phyloP scores from a whole-genome alignment of 768 basidiomycete species.

The Chalciporus chontae region DNA sequence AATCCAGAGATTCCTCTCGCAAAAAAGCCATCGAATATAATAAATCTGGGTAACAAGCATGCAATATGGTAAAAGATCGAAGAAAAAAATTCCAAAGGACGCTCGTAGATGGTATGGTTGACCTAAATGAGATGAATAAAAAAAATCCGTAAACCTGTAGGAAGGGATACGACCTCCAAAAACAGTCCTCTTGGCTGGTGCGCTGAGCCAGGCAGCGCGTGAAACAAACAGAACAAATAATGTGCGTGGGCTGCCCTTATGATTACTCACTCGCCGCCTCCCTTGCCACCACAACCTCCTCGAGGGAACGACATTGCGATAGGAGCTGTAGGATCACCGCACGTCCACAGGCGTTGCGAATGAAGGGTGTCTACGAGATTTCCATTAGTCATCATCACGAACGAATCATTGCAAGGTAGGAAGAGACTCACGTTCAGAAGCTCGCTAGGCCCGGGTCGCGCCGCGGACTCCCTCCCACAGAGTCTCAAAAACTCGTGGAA shows the following conservation, averaged over 20 bases:
- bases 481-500: slow-evolving; percentile 71
- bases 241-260: not conserved
- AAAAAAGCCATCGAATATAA: not conserved
- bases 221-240: not conserved
- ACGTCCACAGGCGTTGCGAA: slow-evolving; percentile 67
- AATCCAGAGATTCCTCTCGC: not conserved
- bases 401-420: no score
- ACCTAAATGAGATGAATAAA: not conserved
- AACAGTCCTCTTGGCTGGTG: not conserved
- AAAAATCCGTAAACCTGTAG: not conserved
- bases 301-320: slow-evolving; percentile 63
- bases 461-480: slow-evolving; percentile 58
- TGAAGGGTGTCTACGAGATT: slow-evolving; percentile 50
- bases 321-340: slow-evolving; percentile 64
- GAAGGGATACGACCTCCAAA: not conserved
- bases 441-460: slow-evolving; percentile 54
- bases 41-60: slow-evolving; percentile 2
- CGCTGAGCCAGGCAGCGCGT: not conserved
- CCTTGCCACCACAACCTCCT: slow-evolving; percentile 36
- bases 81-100: not conserved
- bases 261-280: slow-evolving; percentile 8
- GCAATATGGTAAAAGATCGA: slow-evolving; percentile 1
- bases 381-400: slow-evolving; percentile 1
- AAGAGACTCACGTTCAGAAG: slow-evolving; percentile 51
- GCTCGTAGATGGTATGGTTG: not conserved